Evolutionary conservation across 1,284 basidiomycete species (phyloP).

Genomic region (Papiliotrema laurentii): DNA sequence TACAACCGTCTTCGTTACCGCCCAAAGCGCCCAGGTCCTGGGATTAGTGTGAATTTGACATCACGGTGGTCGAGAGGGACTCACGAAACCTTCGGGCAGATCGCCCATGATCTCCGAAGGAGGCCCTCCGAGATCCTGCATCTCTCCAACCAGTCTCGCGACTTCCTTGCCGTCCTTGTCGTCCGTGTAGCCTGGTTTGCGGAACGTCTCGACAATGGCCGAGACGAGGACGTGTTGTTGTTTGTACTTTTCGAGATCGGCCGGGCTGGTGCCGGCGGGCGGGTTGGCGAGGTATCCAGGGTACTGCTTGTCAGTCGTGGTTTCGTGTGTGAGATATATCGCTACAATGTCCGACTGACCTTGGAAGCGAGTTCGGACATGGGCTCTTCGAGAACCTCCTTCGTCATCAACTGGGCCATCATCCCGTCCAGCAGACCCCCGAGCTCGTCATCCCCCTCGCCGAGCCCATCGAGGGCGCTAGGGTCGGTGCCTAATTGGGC

Average conservation of each 20-base stretch:
- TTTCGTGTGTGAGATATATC: neutral
- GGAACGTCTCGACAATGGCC: constrained; percentile 69
- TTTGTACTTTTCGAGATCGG: constrained; percentile 66
- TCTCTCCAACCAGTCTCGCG: constrained; percentile 32
- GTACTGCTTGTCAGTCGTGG: constrained; percentile 56
- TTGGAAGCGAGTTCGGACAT: constrained; percentile 81
- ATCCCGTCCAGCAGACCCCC: constrained; percentile 78
- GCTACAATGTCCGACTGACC: constrained; percentile 50
- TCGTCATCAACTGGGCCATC: constrained; percentile 92
- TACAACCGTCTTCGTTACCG: constrained; percentile 39
- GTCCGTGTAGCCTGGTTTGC: constrained; percentile 63
- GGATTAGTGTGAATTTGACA: neutral
- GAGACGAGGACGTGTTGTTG: constrained; percentile 63
- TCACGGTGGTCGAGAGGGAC: constrained; percentile 12
- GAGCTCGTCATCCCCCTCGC: constrained; percentile 60
- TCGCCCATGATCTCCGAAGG: constrained; percentile 89
- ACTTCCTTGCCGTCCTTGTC: constrained; percentile 52
- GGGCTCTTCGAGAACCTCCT: constrained; percentile 88
- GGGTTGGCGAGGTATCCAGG: constrained; percentile 65
- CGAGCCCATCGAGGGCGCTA: constrained; percentile 51
- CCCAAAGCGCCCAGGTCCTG: constrained; percentile 42
- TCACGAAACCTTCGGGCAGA: constrained; percentile 69
- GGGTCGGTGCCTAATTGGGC: constrained; percentile 50
- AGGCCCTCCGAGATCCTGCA: constrained; percentile 66
- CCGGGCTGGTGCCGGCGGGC: constrained; percentile 55